These are phyloP conservation scores for Aegle marmelos DNA, from an alignment of 345 rosid species.

Conservation along the genomic window DNA sequence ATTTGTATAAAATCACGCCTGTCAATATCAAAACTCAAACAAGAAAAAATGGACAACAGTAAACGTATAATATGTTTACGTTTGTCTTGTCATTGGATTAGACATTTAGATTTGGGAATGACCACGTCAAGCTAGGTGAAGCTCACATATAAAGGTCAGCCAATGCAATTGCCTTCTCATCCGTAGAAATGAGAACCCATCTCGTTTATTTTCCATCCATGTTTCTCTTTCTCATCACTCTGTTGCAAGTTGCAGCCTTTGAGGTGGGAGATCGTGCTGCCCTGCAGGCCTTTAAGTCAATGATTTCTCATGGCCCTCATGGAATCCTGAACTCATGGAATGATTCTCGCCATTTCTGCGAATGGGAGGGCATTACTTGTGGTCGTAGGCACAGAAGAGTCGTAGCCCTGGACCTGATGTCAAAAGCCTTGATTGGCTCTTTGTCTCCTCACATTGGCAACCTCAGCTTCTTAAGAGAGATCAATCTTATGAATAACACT, in stretches of 20 bases:
- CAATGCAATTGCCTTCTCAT: background rate
- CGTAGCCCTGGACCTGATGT: background rate
- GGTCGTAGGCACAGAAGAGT: slow-evolving; percentile 21
- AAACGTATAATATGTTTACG: no score
- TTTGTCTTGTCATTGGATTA: no score
- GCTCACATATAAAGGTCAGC: no score
- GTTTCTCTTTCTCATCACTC: background rate
- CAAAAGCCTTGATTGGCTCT: slow-evolving; percentile 1
- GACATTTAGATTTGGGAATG: no score
- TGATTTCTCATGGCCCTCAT: background rate
- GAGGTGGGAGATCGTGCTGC: background rate
- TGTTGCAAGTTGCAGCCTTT: background rate
- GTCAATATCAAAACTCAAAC: no score
- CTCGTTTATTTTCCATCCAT: background rate
- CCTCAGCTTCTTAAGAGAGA: slow-evolving; percentile 11
- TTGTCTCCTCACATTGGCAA: slow-evolving; percentile 12
- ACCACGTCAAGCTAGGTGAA: no score
- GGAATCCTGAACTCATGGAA: slow-evolving; percentile 22
- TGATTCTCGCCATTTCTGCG: slow-evolving; percentile 17
- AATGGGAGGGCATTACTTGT: slow-evolving; percentile 26
- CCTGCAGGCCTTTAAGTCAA: background rate
- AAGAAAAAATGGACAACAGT: no score
- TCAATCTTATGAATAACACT: slow-evolving; percentile 10
- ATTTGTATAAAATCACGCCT: no score
- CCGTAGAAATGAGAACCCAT: background rate